phyloP scores from a whole-genome alignment of 805 yeast genomes.

The Myxozyma udenii region DNA sequence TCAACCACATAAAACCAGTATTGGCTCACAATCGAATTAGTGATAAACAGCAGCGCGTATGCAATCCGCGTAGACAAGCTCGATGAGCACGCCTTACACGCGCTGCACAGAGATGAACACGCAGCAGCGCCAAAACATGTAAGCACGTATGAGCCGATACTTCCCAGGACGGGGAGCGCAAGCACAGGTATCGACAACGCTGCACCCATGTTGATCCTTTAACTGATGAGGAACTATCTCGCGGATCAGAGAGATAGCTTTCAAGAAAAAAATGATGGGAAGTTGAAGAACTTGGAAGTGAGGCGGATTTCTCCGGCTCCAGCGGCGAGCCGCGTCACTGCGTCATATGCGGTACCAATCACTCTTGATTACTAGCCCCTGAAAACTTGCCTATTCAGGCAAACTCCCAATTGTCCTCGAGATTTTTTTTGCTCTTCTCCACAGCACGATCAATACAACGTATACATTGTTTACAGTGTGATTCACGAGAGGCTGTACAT shows the following conservation, averaged over 20 bases:
- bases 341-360: too few species aligned
- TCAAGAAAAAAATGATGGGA: neutral
- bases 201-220: conserved; percentile 42
- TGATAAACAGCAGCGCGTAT: conserved; percentile 72
- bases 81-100: conserved; percentile 62
- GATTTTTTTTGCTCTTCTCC: too few species aligned
- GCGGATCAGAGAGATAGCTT: neutral
- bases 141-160: conserved; percentile 59
- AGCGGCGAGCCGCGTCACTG: too few species aligned
- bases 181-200: conserved; percentile 45
- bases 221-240: too few species aligned
- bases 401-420: too few species aligned
- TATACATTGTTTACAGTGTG: too few species aligned
- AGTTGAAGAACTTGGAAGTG: neutral
- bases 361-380: too few species aligned
- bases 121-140: conserved; percentile 81
- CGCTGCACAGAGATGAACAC: conserved; percentile 60
- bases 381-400: too few species aligned
- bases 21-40: conserved; percentile 57
- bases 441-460: too few species aligned
- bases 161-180: conserved; percentile 63
- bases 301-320: too few species aligned
- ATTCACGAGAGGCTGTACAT: too few species aligned
- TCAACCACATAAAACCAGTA: neutral
- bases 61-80: conserved; percentile 80